phyloP scores from a whole-genome alignment of 441 rosid genomes.

The Brassica balearica region DNA sequence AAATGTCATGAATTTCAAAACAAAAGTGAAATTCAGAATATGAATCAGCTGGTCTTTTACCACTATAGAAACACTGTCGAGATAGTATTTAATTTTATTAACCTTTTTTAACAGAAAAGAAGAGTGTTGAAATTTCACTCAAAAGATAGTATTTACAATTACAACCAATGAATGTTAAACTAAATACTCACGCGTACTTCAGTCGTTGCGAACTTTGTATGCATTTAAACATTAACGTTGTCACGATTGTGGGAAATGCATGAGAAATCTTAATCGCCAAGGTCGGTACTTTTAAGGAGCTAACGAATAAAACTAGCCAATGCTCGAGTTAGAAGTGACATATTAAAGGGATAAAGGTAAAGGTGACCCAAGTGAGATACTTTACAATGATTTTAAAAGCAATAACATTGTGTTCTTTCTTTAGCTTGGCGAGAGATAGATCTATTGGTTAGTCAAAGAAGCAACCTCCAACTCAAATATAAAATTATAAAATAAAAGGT shows the following conservation, averaged over 20 bases:
- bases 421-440: conserved; percentile 44
- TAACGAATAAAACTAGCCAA: background rate
- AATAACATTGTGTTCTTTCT: conserved; percentile 45
- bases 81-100: background rate
- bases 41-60: background rate
- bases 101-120: background rate
- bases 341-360: conserved; percentile 24
- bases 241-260: conserved; percentile 20
- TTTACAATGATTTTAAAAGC: conserved; percentile 65
- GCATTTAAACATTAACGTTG: conserved; percentile 1
- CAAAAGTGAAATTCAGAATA: background rate
- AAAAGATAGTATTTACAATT: background rate
- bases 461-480: conserved; percentile 51
- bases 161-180: no score
- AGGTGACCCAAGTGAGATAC: conserved; percentile 47
- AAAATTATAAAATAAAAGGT: background rate
- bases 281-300: conserved; percentile 32
- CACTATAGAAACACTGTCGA: background rate
- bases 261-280: conserved; percentile 32
- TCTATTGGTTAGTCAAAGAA: conserved; percentile 59
- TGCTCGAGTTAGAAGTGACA: background rate
- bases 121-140: background rate
- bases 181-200: background rate
- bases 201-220: background rate
- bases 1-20: background rate